These are phyloP conservation scores for Ballota nigra DNA, from an alignment of 257 asterid species.

Conservation along the genomic window DNA sequence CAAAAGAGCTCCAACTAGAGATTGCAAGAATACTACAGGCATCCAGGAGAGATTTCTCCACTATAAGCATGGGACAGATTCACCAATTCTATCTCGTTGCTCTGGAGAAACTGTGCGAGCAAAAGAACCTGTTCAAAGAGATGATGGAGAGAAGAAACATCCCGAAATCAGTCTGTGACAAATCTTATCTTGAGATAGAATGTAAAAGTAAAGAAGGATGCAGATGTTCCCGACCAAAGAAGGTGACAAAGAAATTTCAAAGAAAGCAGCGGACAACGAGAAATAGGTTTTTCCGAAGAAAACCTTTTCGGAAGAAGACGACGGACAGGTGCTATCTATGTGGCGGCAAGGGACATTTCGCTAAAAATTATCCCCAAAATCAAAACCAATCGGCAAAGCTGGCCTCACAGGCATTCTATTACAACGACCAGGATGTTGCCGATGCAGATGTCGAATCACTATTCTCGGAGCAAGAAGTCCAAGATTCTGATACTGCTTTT, in stretches of 20 bases:
- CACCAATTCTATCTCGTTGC: too few relatives aligned
- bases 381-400: neutral
- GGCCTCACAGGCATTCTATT: neutral
- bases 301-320: neutral
- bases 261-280: neutral
- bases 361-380: neutral
- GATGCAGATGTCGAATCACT: neutral
- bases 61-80: too few relatives aligned
- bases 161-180: too few relatives aligned
- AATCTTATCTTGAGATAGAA: neutral
- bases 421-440: neutral
- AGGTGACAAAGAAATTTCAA: too few relatives aligned
- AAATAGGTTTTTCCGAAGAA: neutral
- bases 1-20: too few relatives aligned
- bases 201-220: neutral
- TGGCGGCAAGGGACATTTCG: neutral
- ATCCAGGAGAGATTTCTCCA: too few relatives aligned
- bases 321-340: neutral
- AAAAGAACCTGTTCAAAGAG: too few relatives aligned
- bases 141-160: too few relatives aligned
- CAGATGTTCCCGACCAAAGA: neutral
- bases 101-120: too few relatives aligned
- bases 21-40: too few relatives aligned
- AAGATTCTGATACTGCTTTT: neutral
- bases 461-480: neutral